phyloP scores from a whole-genome alignment of 176 grass and related monocot genomes.

The Oryza longistaminata region DNA sequence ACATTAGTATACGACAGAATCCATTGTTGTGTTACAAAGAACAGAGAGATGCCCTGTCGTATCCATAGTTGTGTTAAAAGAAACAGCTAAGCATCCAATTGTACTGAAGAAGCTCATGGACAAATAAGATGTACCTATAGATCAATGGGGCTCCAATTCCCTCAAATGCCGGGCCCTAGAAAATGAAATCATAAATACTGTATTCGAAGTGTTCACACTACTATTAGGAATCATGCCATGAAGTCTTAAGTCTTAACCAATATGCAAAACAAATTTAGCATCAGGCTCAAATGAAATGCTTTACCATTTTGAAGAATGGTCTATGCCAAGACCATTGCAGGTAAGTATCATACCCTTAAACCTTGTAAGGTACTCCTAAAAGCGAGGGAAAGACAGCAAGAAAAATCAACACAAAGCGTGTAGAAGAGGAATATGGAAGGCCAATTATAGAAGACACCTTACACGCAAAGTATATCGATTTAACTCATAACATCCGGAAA shows the following conservation, averaged over 20 bases:
- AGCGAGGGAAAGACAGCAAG: slow-evolving; percentile 21
- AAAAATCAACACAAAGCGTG: not conserved
- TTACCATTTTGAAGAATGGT: slow-evolving; percentile 56
- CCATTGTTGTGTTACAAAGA: slow-evolving; percentile 13
- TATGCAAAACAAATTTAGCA: not conserved
- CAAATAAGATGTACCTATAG: slow-evolving; percentile 10
- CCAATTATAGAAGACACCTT: slow-evolving; percentile 28
- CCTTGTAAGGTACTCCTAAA: slow-evolving; percentile 83
- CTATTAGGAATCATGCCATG: not conserved
- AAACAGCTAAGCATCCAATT: slow-evolving; percentile 25
- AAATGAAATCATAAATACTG: slow-evolving; percentile 27
- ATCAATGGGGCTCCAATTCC: slow-evolving; percentile 57
- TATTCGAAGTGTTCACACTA: not conserved
- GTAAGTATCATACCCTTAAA: slow-evolving; percentile 89
- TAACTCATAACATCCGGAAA: slow-evolving; percentile 65
- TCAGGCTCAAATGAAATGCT: slow-evolving; percentile 7
- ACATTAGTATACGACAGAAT: not conserved
- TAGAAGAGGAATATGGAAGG: not conserved
- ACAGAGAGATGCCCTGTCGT: not conserved
- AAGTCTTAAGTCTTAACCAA: not conserved
- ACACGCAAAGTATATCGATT: slow-evolving; percentile 62
- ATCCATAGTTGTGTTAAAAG: not conserved
- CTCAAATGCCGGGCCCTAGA: slow-evolving; percentile 45
- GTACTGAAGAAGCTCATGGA: not conserved
- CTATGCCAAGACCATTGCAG: slow-evolving; percentile 81